Conservation (phyloP, 1,139 yeast genomes). For the Yamadazyma diospyri region DNA sequence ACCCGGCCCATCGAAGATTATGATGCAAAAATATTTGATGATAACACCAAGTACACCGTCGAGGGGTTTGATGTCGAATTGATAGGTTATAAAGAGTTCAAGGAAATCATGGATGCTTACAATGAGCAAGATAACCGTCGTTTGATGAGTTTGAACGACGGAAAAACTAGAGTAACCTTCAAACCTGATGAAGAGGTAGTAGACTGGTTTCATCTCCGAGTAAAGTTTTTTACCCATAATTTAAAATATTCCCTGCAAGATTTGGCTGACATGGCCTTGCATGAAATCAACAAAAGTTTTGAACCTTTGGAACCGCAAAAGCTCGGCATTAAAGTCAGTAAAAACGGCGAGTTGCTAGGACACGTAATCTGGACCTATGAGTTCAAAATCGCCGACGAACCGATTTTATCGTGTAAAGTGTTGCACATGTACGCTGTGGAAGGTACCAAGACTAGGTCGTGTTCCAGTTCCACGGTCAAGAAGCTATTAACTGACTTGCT, state of each 20-base stretch:
- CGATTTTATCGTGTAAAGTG: background rate
- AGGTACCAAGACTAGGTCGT: background rate
- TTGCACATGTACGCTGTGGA: background rate
- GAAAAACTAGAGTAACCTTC: constrained; percentile 3
- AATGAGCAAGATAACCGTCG: constrained; percentile 19
- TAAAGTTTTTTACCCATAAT: constrained; percentile 33
- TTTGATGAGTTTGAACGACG: constrained; percentile 2
- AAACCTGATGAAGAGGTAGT: constrained; percentile 15
- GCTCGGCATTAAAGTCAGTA: constrained; percentile 30
- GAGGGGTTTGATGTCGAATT: constrained; percentile 14
- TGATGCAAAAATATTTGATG: constrained; percentile 1
- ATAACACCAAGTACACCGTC: background rate
- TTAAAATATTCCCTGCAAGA: constrained; percentile 16
- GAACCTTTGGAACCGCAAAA: constrained; percentile 22
- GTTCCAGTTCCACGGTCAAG: constrained; percentile 1
- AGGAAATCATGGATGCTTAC: constrained; percentile 21
- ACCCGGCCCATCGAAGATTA: background rate
- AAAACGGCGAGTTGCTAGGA: constrained; percentile 21
- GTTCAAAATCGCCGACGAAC: constrained; percentile 18
- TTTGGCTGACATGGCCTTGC: constrained; percentile 25
- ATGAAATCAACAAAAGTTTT: constrained; percentile 23
- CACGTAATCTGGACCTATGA: constrained; percentile 42
- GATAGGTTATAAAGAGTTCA: constrained; percentile 32
- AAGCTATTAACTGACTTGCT: constrained; percentile 5
- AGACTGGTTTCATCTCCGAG: constrained; percentile 46